A percentile compares a stretch with the other conserved stretches of the same genome.
These are phyloP conservation scores for Pleurotus platypus DNA, from an alignment of 768 basidiomycete species.

Conservation along the genomic window DNA sequence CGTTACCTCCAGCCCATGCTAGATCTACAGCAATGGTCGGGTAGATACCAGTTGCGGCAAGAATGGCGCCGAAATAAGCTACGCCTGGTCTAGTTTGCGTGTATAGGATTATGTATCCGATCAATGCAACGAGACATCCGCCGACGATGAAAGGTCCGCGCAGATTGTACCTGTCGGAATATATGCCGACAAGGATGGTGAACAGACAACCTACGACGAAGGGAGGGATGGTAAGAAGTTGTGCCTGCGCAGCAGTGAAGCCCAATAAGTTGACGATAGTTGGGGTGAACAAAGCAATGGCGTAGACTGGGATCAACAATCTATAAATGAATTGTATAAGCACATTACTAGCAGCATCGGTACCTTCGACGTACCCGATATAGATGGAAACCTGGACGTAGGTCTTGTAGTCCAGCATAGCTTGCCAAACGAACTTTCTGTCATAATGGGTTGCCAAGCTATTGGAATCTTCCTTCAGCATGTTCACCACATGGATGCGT, in stretches of 20 bases:
- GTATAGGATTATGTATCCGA: constrained; percentile 41
- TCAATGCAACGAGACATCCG: constrained; percentile 30
- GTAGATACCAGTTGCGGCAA: constrained; percentile 51
- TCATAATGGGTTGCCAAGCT: constrained; percentile 29
- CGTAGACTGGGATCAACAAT: constrained; percentile 24
- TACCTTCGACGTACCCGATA: constrained; percentile 21
- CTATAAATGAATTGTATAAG: background rate
- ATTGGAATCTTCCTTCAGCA: constrained; percentile 21
- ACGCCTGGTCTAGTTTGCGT: constrained; percentile 24
- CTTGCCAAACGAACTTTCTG: constrained; percentile 29
- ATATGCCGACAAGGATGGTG: constrained; percentile 24
- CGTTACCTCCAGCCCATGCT: constrained; percentile 54
- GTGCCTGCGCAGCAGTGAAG: constrained; percentile 35
- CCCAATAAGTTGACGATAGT: constrained; percentile 34
- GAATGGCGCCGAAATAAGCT: constrained; percentile 44
- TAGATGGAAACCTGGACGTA: constrained; percentile 22
- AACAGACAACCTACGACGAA: constrained; percentile 25
- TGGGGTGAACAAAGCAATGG: constrained; percentile 33
- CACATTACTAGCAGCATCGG: too few species aligned
- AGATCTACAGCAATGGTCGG: constrained; percentile 44
- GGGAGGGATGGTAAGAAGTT: constrained; percentile 32
- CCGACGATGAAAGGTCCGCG: constrained; percentile 41
- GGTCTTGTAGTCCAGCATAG: constrained; percentile 23
- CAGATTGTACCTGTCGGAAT: constrained; percentile 25
- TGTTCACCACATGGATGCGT: constrained; percentile 23